These are phyloP conservation scores for Colletotrichum nymphaeae DNA, from an alignment of 2,329 filamentous ascomycete species.

Conservation along the genomic window DNA sequence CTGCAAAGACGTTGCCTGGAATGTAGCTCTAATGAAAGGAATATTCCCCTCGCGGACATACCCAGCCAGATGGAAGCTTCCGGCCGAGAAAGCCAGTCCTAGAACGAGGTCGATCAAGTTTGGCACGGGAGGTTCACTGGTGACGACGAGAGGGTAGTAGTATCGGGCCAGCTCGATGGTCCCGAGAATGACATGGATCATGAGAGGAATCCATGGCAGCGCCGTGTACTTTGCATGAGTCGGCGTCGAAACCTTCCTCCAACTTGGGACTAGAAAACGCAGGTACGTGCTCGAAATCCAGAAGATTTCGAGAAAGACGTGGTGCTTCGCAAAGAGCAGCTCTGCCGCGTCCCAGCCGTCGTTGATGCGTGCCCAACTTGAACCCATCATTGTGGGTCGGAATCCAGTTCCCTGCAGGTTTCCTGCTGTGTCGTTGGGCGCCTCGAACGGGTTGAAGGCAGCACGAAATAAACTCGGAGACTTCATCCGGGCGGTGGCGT, in stretches of 20 bases:
- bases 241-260: neutral
- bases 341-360: neutral
- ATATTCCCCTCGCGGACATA: constrained; percentile 3
- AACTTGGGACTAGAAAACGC: constrained; percentile 1
- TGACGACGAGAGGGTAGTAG: constrained; percentile 1
- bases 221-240: constrained; percentile 2
- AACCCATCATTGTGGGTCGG: constrained; percentile 6
- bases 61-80: neutral
- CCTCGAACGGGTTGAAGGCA: neutral
- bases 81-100: neutral
- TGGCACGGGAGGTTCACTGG: constrained; percentile 2
- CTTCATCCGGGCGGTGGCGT: neutral
- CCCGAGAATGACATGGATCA: neutral
- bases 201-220: constrained; percentile 12
- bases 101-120: neutral
- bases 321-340: constrained; percentile 8
- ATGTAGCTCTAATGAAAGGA: neutral
- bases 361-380: neutral
- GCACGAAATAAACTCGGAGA: constrained; percentile 6
- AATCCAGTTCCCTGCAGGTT: neutral
- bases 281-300: neutral
- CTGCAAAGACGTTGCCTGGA: constrained; percentile 15
- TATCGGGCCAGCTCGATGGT: constrained; percentile 4
- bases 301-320: constrained; percentile 14
- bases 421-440: constrained; percentile 1